Conservation (phyloP, 495 filamentous ascomycete species). For the Tuber magnatum region DNA sequence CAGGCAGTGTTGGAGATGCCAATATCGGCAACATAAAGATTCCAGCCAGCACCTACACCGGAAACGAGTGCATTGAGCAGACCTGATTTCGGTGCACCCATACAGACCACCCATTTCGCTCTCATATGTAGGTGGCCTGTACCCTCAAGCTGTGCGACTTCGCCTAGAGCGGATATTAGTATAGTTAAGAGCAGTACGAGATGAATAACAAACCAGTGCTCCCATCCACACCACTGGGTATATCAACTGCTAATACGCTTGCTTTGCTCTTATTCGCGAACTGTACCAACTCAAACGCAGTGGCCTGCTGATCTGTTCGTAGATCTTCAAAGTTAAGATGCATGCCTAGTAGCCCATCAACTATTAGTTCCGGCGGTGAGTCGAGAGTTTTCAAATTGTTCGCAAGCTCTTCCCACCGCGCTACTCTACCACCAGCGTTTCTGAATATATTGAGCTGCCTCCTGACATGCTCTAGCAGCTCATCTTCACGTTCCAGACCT, state of each 20-base stretch:
- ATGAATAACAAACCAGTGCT: constrained; percentile 56
- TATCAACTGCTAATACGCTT: constrained; percentile 70
- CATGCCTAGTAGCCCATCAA: constrained; percentile 81
- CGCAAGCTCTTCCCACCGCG: constrained; percentile 51
- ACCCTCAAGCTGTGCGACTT: constrained; percentile 51
- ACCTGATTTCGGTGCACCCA: constrained; percentile 78
- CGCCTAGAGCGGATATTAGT: constrained; percentile 43
- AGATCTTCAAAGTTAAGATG: constrained; percentile 78
- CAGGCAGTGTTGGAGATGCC: constrained; percentile 74
- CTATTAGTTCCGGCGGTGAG: constrained; percentile 64
- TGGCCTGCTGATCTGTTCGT: constrained; percentile 69
- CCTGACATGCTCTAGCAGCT: constrained; percentile 59
- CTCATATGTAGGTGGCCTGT: constrained; percentile 65
- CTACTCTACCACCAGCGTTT: constrained; percentile 65
- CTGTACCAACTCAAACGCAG: constrained; percentile 71
- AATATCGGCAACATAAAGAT: constrained; percentile 74
- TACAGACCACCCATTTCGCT: constrained; percentile 66
- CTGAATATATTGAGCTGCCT: constrained; percentile 70
- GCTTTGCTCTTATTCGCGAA: constrained; percentile 80
- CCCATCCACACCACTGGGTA: constrained; percentile 79
- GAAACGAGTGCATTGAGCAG: constrained; percentile 61
- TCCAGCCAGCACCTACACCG: constrained; percentile 59
- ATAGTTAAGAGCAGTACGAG: not conserved
- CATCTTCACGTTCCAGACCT: constrained; percentile 65
- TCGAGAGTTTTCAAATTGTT: constrained; percentile 52